Evolutionary conservation across 768 basidiomycete species (phyloP), one percentile per base, ranked within the genome.

Genomic region (Podaxis mareebaensis): DNA sequence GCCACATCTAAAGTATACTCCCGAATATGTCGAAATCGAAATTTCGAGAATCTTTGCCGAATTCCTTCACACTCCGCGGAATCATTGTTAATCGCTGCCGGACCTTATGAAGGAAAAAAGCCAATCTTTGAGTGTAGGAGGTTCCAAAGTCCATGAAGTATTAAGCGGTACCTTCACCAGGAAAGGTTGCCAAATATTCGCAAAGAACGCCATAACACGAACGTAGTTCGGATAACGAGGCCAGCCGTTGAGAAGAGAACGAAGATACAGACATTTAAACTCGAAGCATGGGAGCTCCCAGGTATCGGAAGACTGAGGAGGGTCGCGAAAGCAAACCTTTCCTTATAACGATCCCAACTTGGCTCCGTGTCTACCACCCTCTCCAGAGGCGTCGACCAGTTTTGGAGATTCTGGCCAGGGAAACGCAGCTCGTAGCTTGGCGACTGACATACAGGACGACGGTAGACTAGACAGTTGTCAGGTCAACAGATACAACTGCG

Each of bases 121-220:
- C 8, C 8, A 33, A 33, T 33, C 8, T 33, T 33, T 33, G 33
- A 33, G 8, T 33, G 33, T 33, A 33, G 8, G 30, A 10, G 30
- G 33, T 33, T 33, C 33, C 8, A 3, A 10, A 2, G 10, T 10
- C 33, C 33, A 3, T 8, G 3, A 33, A 10, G 8, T 22, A 51
- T 51, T 51, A 49, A 22, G 15, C 12, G 33, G 7, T 24, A 60
- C 58, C 58, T 60, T 60, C 48, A 26, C 48, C 58, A 38, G 58
- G 58, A 60, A 60, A 60, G 4, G 33, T 39, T 8, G 58, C 33
- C 58, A 60, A 39, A 60, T 51, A 60, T n/a, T 60, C 58, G 11
- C 20, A 39, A 60, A 60, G 33, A 38, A 38, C 48, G 58, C 26
- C 26, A 52, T 51, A 60, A 51, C 28, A 49, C 0, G 58, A 60